Evolutionary conservation across 1,284 basidiomycete genomes (phyloP).

Genomic region (Cutaneotrichosporon dermatis): DNA sequence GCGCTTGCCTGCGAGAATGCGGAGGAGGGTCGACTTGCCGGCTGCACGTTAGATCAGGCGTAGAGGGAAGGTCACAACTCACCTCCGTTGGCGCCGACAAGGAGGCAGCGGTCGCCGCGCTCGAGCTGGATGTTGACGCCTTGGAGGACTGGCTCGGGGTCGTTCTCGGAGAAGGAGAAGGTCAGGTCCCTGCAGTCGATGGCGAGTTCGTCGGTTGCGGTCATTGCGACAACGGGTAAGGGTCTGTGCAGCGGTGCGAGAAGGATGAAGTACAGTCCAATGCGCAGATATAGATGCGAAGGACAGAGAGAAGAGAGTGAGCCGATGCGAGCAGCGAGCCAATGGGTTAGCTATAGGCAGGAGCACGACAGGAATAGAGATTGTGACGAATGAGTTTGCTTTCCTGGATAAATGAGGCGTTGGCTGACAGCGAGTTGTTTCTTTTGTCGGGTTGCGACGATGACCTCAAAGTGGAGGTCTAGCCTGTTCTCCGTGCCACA

Average conservation of each 20-base stretch:
- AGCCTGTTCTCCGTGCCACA: no score
- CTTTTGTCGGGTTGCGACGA: no score
- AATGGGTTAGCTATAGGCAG: no score
- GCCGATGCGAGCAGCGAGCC: no score
- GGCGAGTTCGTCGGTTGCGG: slow-evolving; percentile 28
- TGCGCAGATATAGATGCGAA: not conserved
- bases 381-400: no score
- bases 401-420: no score
- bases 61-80: slow-evolving; percentile 20
- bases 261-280: no score
- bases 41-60: slow-evolving; percentile 51
- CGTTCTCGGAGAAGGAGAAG: slow-evolving; percentile 56
- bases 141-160: slow-evolving; percentile 54
- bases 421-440: no score
- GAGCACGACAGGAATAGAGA: no score
- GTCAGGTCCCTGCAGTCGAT: slow-evolving; percentile 61
- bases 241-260: no score
- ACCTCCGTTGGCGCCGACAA: slow-evolving; percentile 91
- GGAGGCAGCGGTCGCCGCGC: slow-evolving; percentile 69
- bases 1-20: slow-evolving; percentile 89
- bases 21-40: slow-evolving; percentile 91
- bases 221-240: slow-evolving; percentile 7
- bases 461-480: no score
- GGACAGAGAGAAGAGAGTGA: not conserved
- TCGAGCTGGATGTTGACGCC: slow-evolving; percentile 64